phyloP scores from a whole-genome alignment of 345 rosid species.

The Schrenkiella parvula region DNA sequence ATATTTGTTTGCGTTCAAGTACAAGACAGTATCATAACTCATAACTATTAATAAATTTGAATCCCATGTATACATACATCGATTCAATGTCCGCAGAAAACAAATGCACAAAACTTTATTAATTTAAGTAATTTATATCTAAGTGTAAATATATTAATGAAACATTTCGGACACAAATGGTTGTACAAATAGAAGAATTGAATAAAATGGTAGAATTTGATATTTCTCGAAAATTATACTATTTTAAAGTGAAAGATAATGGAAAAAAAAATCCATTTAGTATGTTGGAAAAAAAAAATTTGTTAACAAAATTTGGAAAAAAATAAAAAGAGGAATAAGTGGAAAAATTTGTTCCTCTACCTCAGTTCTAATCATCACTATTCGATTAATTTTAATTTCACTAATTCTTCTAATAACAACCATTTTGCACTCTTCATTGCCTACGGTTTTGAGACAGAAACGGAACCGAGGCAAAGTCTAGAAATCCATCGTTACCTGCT shows the following conservation, averaged over 20 bases:
- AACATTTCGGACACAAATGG: no score
- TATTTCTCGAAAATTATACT: no score
- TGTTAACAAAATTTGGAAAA: background rate
- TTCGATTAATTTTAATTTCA: background rate
- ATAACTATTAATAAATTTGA: background rate
- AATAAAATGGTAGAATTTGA: no score
- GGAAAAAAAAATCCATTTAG: background rate
- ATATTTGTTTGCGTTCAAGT: no score
- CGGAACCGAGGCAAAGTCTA: background rate
- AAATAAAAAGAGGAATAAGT: no score
- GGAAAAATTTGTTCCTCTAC: background rate
- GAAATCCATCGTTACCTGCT: constrained; percentile 3
- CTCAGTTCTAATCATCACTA: background rate
- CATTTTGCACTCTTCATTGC: background rate
- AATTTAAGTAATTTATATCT: no score
- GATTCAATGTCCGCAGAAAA: background rate
- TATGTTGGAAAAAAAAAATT: background rate
- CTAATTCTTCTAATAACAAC: background rate
- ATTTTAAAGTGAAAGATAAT: no score
- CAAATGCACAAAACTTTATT: no score
- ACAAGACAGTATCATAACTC: background rate
- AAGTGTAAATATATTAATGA: no score
- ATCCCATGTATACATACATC: background rate
- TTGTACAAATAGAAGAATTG: no score
- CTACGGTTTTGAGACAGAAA: background rate